Percentiles rank a stretch among this genome's conserved stretches.
phyloP scores from a whole-genome alignment of 2,329 filamentous ascomycete species.

The Thelonectria blattea region DNA sequence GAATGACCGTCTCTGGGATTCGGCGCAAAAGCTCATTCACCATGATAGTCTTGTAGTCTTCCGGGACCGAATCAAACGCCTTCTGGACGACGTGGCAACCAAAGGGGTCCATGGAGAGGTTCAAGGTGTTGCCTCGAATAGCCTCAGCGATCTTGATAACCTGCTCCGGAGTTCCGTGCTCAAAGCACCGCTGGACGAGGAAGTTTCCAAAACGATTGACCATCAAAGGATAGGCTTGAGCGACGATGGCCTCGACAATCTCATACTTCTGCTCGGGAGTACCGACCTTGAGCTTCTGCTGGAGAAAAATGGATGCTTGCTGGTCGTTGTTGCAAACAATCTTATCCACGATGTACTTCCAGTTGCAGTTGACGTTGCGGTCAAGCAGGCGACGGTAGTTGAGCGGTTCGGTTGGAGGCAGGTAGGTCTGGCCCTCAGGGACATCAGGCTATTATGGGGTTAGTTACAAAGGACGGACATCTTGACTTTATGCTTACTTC shows the following conservation, averaged over 20 bases:
- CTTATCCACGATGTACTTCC: conserved; percentile 99
- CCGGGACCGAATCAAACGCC: conserved; percentile 95
- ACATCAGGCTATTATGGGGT: conserved; percentile 49
- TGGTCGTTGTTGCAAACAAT: conserved; percentile 99
- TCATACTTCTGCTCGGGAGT: conserved; percentile 95
- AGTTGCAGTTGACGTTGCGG: conserved; percentile 96
- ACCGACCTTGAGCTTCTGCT: conserved; percentile 98
- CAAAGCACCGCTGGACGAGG: conserved; percentile 96
- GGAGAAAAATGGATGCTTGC: conserved; percentile 97
- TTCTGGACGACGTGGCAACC: conserved; percentile 99
- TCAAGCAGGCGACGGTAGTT: conserved; percentile 96
- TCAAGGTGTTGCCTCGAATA: conserved; percentile 92
- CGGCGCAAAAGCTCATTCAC: conserved; percentile 95
- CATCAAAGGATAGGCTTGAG: conserved; percentile 95
- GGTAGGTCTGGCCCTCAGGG: conserved; percentile 74
- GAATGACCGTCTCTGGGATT: conserved; percentile 97
- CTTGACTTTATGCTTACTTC: conserved; percentile 50
- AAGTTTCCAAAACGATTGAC: conserved; percentile 99
- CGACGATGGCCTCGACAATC: conserved; percentile 94
- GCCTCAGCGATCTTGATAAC: conserved; percentile 93
- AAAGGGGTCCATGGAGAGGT: conserved; percentile 97
- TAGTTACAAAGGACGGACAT: conserved; percentile 17
- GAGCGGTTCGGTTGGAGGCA: conserved; percentile 86
- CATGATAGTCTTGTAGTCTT: conserved; percentile 98
- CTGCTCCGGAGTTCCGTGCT: conserved; percentile 94